phyloP scores from a whole-genome alignment of 148 eudicot genomes.

The Diospyros lotus region DNA sequence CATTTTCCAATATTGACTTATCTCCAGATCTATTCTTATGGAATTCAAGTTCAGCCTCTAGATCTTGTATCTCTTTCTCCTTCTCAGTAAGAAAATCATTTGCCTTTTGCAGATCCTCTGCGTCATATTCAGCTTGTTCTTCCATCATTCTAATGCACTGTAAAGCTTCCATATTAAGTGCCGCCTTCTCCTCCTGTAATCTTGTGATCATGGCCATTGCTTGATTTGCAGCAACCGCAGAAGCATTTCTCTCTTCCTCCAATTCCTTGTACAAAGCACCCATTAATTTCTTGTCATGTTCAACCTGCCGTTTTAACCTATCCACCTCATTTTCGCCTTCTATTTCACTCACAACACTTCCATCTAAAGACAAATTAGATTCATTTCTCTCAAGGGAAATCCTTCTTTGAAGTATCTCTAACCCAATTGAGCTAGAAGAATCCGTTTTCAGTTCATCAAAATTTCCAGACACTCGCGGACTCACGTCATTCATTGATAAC shows the following conservation, averaged over 20 bases:
- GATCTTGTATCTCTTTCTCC: conserved; percentile 74
- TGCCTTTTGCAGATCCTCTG: conserved; percentile 71
- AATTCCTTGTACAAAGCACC: conserved; percentile 66
- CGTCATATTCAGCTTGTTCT: conserved; percentile 93
- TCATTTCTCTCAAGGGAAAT: conserved; percentile 85
- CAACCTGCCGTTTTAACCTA: conserved; percentile 73
- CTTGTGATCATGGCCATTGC: conserved; percentile 98
- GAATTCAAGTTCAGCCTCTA: conserved; percentile 69
- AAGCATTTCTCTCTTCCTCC: conserved; percentile 97
- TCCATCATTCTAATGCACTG: conserved; percentile 95
- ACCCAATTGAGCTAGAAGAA: conserved; percentile 35
- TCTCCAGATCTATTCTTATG: conserved; percentile 39
- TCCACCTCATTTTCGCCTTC: conserved; percentile 82
- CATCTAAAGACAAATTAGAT: conserved; percentile 63
- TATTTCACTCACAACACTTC: conserved; percentile 68
- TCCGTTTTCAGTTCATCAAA: conserved; percentile 53
- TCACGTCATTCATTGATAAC: conserved; percentile 37
- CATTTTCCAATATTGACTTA: conserved; percentile 20
- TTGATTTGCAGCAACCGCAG: conserved; percentile 79
- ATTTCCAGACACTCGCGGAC: conserved; percentile 57
- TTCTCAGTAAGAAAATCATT: conserved; percentile 65
- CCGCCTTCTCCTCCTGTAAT: conserved; percentile 92
- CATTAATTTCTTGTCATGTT: conserved; percentile 71
- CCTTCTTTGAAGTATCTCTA: conserved; percentile 63
- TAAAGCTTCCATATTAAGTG: conserved; percentile 90